A percentile compares a stretch with the other conserved stretches of the same genome.
phyloP scores from a whole-genome alignment of 805 yeast genomes.

The Zygoascus tannicola region DNA sequence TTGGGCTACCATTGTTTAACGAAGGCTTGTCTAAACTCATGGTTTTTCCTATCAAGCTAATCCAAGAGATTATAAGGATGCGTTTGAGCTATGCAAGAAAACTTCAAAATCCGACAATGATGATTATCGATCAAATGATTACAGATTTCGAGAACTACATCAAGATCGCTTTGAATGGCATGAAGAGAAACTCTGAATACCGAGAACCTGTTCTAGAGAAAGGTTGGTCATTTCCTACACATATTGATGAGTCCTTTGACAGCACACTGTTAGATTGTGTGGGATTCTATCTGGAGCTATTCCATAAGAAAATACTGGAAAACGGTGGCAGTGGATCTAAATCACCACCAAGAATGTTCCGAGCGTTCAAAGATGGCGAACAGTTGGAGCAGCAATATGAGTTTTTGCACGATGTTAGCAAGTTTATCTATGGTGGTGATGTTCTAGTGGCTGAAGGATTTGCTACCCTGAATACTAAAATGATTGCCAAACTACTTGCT shows the following conservation, averaged over 20 bases:
- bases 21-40: constrained; percentile 43
- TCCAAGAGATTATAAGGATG: constrained; percentile 67
- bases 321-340: constrained; percentile 37
- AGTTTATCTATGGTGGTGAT: constrained; percentile 71
- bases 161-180: constrained; percentile 62
- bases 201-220: constrained; percentile 40
- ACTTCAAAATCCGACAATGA: constrained; percentile 76
- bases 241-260: constrained; percentile 58
- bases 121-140: constrained; percentile 92
- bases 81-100: constrained; percentile 71
- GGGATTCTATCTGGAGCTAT: constrained; percentile 55
- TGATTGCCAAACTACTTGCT: constrained; percentile 57
- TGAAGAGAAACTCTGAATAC: constrained; percentile 54
- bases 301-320: constrained; percentile 71
- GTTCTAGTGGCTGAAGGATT: constrained; percentile 73
- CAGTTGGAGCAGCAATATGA: constrained; percentile 77
- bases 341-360: constrained; percentile 34
- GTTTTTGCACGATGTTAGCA: constrained; percentile 67
- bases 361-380: constrained; percentile 87
- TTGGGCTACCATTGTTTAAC: constrained; percentile 67
- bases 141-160: constrained; percentile 75
- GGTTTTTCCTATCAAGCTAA: constrained; percentile 68
- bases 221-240: constrained; percentile 64
- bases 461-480: constrained; percentile 51
- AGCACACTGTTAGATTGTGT: constrained; percentile 63